These are phyloP conservation scores for Hypoxylon cercidicola DNA, from an alignment of 495 filamentous ascomycete species.

Conservation along the genomic window DNA sequence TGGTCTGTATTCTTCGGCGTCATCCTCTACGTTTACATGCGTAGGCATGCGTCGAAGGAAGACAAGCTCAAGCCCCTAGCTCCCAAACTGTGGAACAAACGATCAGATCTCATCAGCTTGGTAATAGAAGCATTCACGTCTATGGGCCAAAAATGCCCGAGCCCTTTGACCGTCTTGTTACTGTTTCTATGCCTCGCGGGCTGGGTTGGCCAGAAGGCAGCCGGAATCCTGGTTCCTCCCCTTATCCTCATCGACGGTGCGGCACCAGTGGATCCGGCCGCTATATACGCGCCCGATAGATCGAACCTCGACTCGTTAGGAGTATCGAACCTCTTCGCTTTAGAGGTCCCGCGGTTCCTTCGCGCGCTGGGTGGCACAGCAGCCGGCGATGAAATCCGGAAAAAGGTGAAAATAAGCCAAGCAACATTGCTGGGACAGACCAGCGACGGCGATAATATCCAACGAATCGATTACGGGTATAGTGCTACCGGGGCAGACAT, in stretches of 20 bases:
- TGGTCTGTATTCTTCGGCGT: constrained; percentile 38
- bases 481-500: constrained; percentile 47
- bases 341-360: constrained; percentile 43
- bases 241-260: constrained; percentile 40
- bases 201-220: constrained; percentile 35
- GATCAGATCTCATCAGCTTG: constrained; percentile 34
- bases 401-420: constrained; percentile 19
- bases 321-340: constrained; percentile 24
- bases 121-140: constrained; percentile 34
- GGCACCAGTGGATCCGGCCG: constrained; percentile 39
- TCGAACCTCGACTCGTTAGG: neutral
- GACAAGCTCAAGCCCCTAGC: constrained; percentile 23
- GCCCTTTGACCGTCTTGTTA: constrained; percentile 12
- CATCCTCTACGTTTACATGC: constrained; percentile 33
- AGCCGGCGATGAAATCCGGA: constrained; percentile 28
- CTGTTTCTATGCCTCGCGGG: constrained; percentile 29
- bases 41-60: constrained; percentile 5
- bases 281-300: constrained; percentile 40
- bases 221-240: constrained; percentile 42
- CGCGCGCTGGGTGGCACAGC: constrained; percentile 42
- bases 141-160: constrained; percentile 19
- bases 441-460: constrained; percentile 27
- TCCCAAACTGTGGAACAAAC: constrained; percentile 44
- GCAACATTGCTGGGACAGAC: constrained; percentile 22
- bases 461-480: constrained; percentile 47